Evolutionary conservation across 306 rosid species (phyloP).

Genomic region (Glycine soja): DNA sequence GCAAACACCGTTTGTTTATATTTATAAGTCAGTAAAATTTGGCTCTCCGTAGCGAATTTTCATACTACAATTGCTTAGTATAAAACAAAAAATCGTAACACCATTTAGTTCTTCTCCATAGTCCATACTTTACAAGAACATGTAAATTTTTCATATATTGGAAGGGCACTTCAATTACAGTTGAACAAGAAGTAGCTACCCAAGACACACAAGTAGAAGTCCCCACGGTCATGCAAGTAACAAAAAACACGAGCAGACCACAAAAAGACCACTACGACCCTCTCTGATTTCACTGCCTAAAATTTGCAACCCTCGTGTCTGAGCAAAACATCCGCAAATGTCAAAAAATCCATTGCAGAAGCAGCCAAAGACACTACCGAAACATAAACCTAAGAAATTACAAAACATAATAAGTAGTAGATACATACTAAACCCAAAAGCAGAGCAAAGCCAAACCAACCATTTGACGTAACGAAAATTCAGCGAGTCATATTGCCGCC

Average conservation of each 20-base stretch:
- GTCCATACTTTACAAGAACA: not conserved
- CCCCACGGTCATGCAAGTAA: slow-evolving; percentile 60
- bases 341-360: slow-evolving; percentile 79
- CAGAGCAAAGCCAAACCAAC: slow-evolving; percentile 19
- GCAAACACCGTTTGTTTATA: not conserved
- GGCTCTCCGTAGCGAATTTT: not conserved
- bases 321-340: slow-evolving; percentile 69
- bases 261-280: slow-evolving; percentile 41
- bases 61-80: not conserved
- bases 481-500: slow-evolving; percentile 62
- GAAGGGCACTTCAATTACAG: slow-evolving; percentile 15
- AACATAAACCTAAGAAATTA: slow-evolving; percentile 31
- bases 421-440: not conserved
- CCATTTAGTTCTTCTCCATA: not conserved
- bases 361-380: slow-evolving; percentile 46
- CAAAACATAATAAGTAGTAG: not conserved
- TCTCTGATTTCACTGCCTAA: slow-evolving; percentile 31
- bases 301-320: slow-evolving; percentile 31
- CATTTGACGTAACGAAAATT: not conserved
- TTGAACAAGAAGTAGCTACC: slow-evolving; percentile 30
- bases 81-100: not conserved
- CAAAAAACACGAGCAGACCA: slow-evolving; percentile 66
- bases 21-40: not conserved
- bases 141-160: slow-evolving; percentile 18
- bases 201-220: slow-evolving; percentile 28